phyloP scores from a whole-genome alignment of 2,329 filamentous ascomycete genomes.

The Colletotrichum euphorbiae region DNA sequence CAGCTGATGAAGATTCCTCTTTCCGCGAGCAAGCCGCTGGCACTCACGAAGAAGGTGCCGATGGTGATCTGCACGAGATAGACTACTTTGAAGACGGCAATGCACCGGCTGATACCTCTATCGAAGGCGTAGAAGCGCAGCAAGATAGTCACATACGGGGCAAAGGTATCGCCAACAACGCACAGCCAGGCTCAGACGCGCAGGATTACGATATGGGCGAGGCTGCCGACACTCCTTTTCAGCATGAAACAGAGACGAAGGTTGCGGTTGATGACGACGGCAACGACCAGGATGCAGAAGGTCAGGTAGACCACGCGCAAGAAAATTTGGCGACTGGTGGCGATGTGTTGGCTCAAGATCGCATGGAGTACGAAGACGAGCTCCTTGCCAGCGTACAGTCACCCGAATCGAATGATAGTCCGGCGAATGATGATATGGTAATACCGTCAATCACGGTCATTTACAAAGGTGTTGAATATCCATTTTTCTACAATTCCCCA shows the following conservation, averaged over 20 bases:
- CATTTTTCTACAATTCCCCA: conserved; percentile 49
- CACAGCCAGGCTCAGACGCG: conserved; percentile 1
- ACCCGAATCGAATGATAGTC: conserved; percentile 28
- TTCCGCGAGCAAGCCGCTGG: conserved; percentile 28
- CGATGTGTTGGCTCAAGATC: conserved; percentile 20
- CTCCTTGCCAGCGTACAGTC: conserved; percentile 31
- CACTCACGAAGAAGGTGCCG: conserved; percentile 13
- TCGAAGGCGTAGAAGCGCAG: conserved; percentile 8
- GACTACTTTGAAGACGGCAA: conserved; percentile 53
- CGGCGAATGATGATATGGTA: conserved; percentile 40
- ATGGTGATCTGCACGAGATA: conserved; percentile 45
- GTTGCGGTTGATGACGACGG: conserved; percentile 4
- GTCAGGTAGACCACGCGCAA: conserved; percentile 23
- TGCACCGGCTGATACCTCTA: conserved; percentile 42
- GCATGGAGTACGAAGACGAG: conserved; percentile 31
- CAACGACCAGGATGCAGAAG: not conserved
- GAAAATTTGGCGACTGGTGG: conserved; percentile 30
- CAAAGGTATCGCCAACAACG: conserved; percentile 27
- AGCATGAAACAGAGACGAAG: conserved; percentile 1
- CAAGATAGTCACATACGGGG: not conserved
- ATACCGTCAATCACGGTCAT: conserved; percentile 55
- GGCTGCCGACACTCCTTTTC: not conserved
- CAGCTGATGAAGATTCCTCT: conserved; percentile 8
- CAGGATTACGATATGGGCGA: conserved; percentile 15
- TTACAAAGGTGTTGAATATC: conserved; percentile 58